These are phyloP conservation scores for Triticum turgidum DNA, from an alignment of 176 grass and related monocot species.

Conservation along the genomic window DNA sequence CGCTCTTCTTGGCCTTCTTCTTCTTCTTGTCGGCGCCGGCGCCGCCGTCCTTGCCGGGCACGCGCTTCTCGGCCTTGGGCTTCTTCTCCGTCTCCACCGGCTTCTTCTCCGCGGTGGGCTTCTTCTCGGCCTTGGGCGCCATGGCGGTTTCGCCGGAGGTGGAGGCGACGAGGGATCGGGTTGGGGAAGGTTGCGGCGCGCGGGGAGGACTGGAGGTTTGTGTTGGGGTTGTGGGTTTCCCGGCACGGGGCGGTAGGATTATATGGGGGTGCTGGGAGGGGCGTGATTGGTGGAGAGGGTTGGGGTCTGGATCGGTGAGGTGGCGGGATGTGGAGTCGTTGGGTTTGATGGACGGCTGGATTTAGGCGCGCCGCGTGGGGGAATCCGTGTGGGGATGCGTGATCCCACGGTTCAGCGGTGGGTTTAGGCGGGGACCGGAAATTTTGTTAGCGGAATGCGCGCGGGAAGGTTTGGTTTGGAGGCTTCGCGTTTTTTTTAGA, in stretches of 20 bases:
- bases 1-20: conserved; percentile 50
- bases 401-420: neutral
- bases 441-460: neutral
- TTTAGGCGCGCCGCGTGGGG: neutral
- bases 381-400: conserved; percentile 12
- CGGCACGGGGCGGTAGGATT: neutral
- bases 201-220: too few relatives aligned
- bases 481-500: too few relatives aligned
- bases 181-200: too few relatives aligned
- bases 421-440: neutral
- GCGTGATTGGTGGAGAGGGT: conserved; percentile 9
- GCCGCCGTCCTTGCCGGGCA: conserved; percentile 12
- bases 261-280: conserved; percentile 2
- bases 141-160: neutral
- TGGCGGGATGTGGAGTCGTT: neutral
- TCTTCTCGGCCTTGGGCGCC: conserved; percentile 61
- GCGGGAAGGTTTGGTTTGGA: neutral
- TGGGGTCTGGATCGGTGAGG: conserved; percentile 30
- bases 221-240: too few relatives aligned
- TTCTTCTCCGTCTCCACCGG: conserved; percentile 36
- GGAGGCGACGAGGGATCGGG: too few relatives aligned
- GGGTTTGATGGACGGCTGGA: conserved; percentile 11
- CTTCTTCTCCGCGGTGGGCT: conserved; percentile 51
- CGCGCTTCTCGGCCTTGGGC: conserved; percentile 32
- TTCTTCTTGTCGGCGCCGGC: conserved; percentile 31